Conservation (phyloP, 2,329 filamentous ascomycete genomes). For the Elsinoe arachidis region DNA sequence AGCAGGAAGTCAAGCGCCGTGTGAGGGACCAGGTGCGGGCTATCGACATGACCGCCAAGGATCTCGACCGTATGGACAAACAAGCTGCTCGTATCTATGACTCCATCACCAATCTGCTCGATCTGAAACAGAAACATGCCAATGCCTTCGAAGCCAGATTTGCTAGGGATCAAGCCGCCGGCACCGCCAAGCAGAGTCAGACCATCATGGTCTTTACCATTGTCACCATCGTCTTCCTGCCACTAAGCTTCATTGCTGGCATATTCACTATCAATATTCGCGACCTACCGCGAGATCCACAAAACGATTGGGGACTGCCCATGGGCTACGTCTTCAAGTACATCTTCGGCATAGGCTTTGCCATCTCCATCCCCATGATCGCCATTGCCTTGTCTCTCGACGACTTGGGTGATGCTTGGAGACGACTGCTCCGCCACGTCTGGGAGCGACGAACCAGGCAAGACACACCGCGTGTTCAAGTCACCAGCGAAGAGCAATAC, state of each 20-base stretch:
- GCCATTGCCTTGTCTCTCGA: slow-evolving; percentile 40
- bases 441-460: background rate
- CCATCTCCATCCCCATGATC: slow-evolving; percentile 39
- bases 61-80: slow-evolving; percentile 55
- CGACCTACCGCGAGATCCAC: slow-evolving; percentile 35
- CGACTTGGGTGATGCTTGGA: slow-evolving; percentile 25
- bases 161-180: slow-evolving; percentile 51
- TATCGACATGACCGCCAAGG: slow-evolving; percentile 50
- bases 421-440: background rate
- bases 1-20: slow-evolving; percentile 44
- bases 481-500: background rate
- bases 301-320: slow-evolving; percentile 21
- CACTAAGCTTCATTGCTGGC: slow-evolving; percentile 47
- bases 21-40: slow-evolving; percentile 50
- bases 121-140: slow-evolving; percentile 61
- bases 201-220: slow-evolving; percentile 53
- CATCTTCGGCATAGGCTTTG: slow-evolving; percentile 48
- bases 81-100: slow-evolving; percentile 53
- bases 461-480: background rate
- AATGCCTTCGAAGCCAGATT: slow-evolving; percentile 59
- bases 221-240: slow-evolving; percentile 50
- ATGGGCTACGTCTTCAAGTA: slow-evolving; percentile 45
- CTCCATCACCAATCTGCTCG: slow-evolving; percentile 53
- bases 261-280: slow-evolving; percentile 48
- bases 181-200: slow-evolving; percentile 49